Evolutionary conservation across 352 stramenopile species (phyloP).

Genomic region (Pythium biforme): DNA sequence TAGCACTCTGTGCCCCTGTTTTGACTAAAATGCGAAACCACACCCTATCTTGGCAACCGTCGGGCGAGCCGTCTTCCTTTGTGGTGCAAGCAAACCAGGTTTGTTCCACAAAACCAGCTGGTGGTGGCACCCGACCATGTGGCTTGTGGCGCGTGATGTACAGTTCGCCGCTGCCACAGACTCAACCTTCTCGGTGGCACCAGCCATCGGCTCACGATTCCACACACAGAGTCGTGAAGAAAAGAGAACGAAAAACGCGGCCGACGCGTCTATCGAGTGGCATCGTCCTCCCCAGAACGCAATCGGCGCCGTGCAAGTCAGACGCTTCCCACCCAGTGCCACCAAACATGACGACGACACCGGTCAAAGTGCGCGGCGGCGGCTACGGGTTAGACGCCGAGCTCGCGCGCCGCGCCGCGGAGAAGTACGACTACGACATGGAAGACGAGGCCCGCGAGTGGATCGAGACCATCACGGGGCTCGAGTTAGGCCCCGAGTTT

Average conservation of each 20-base stretch:
- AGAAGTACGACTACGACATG: slow-evolving; percentile 88
- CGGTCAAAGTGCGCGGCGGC: slow-evolving; percentile 65
- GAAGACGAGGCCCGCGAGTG: slow-evolving; percentile 83
- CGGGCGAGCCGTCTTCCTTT: neutral
- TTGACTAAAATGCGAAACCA: no score
- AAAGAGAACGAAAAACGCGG: neutral
- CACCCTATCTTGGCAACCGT: no score
- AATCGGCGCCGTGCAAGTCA: neutral
- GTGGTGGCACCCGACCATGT: neutral
- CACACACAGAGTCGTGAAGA: neutral
- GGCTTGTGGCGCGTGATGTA: slow-evolving; percentile 7
- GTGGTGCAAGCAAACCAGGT: neutral
- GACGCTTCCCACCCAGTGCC: neutral
- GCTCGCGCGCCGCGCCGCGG: slow-evolving; percentile 78
- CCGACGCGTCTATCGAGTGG: neutral
- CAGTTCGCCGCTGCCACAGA: slow-evolving; percentile 8
- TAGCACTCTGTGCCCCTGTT: no score
- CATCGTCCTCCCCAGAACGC: neutral
- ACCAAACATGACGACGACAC: slow-evolving; percentile 33
- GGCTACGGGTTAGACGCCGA: slow-evolving; percentile 90
- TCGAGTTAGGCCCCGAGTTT: slow-evolving; percentile 81
- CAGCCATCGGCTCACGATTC: no score
- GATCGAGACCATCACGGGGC: slow-evolving; percentile 80
- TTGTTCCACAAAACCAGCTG: slow-evolving; percentile 14
- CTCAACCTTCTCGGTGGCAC: slow-evolving; percentile 11